Evolutionary conservation across 2,329 filamentous ascomycete species (phyloP), one percentile per base, ranked within the genome.

Genomic region (Aspergillus brasiliensis): DNA sequence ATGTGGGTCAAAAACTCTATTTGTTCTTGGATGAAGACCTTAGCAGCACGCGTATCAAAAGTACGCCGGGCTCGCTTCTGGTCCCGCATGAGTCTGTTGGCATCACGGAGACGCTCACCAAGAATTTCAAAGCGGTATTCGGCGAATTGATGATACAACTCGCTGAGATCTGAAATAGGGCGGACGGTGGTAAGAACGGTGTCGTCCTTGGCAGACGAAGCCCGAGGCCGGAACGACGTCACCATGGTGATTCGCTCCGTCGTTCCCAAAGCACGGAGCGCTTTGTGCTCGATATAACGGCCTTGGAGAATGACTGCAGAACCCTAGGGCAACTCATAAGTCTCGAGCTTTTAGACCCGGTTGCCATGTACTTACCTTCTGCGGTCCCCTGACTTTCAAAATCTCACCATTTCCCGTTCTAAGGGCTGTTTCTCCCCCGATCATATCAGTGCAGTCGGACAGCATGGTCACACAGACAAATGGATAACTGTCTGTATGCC

Each of bases 391-490:
- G 48, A 87, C 82, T 70, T 86, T 86, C 61, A 85, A 71, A 15
- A 86, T 77, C 2, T 84, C 79, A 2, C 84, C 84, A 23, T 78
- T 77, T 1, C 77, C 81, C 1, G 78, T 86, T 38, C 80, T 78
- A n/a, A 89, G 71, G 1, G 83, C 86, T 0, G 86, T 89, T 51
- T 46, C 49, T 23, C 56, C 28, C 17, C 58, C 40, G 28, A 44
- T 42, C 34, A 51, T 54, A 25, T 40, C 46, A 13, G 42, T 81
- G 63, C 85, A 87, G 67, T 89, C 86, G 37, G 84, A 86, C 27
- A 89, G 79, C 86, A 89, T 89, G 7, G 82, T 80, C n/a, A 89
- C 86, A 64, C 86, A 88, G n/a, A 89, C 86, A 68, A 88, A 89
- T 0, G 86, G 86, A 68, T 87, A 88, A 68, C 83, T 86, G 71